Evolutionary conservation across 495 filamentous ascomycete genomes (phyloP).

Genomic region (Penicillium daleae): DNA sequence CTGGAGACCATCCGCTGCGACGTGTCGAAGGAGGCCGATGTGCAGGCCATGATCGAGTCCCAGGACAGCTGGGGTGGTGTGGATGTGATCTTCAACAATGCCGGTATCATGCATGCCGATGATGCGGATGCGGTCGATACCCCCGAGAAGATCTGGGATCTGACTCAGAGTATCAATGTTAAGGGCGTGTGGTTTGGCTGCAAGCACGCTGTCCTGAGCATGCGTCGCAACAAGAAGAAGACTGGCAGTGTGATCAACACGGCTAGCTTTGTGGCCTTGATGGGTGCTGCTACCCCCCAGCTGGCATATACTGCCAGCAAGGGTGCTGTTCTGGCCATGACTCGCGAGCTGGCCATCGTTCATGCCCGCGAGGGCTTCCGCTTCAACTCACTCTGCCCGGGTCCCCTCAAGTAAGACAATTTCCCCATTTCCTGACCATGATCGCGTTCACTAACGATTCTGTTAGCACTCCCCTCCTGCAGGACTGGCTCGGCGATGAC

Average conservation of each 20-base stretch:
- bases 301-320: constrained; percentile 95
- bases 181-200: constrained; percentile 97
- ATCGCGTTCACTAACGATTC: background rate
- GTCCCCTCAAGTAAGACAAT: constrained; percentile 79
- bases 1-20: constrained; percentile 67
- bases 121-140: constrained; percentile 87
- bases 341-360: constrained; percentile 79
- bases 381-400: constrained; percentile 92
- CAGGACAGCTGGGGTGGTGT: constrained; percentile 88
- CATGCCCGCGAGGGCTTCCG: constrained; percentile 83
- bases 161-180: constrained; percentile 93
- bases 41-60: constrained; percentile 69
- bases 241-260: constrained; percentile 91
- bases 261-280: constrained; percentile 87
- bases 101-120: constrained; percentile 92
- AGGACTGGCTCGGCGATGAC: constrained; percentile 95
- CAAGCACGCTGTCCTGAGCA: constrained; percentile 85
- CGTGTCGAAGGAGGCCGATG: constrained; percentile 72
- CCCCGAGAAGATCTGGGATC: constrained; percentile 90
- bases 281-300: constrained; percentile 93
- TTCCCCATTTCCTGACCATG: background rate
- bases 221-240: constrained; percentile 80
- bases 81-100: constrained; percentile 98
- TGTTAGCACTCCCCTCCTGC: constrained; percentile 73
- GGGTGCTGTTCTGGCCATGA: constrained; percentile 88